Evolutionary conservation across 2,329 filamentous ascomycete species (phyloP).

Genomic region (Talaromyces piceae): DNA sequence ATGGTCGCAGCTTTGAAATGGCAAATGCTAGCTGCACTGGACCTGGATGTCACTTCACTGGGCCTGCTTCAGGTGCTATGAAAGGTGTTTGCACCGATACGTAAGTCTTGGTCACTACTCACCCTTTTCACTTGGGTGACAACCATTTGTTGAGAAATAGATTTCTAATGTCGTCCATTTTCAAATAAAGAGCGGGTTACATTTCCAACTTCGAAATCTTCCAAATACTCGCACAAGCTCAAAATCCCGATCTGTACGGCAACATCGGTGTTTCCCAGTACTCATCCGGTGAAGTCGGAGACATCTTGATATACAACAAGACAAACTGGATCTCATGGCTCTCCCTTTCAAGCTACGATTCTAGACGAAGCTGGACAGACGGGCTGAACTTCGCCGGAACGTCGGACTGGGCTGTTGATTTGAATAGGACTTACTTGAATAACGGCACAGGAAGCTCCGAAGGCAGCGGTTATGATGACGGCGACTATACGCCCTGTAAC

Average conservation of each 20-base stretch:
- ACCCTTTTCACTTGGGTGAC: not conserved
- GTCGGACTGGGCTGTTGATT: not conserved
- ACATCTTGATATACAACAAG: not conserved
- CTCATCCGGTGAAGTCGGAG: not conserved
- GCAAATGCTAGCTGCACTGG: not conserved
- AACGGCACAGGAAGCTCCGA: not conserved
- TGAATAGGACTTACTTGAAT: not conserved
- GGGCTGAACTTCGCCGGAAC: not conserved
- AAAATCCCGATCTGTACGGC: not conserved
- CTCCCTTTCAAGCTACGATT: not conserved
- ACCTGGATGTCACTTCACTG: not conserved
- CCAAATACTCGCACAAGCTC: not conserved
- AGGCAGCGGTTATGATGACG: not conserved
- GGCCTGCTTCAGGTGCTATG: not conserved
- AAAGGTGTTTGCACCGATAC: not conserved
- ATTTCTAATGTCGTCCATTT: not conserved
- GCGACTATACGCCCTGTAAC: not conserved
- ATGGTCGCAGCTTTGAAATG: constrained; percentile 2
- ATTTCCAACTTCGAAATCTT: not conserved
- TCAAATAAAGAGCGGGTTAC: not conserved
- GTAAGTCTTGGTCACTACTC: not conserved
- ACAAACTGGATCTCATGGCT: not conserved
- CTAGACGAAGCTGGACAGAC: not conserved
- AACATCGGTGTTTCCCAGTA: not conserved
- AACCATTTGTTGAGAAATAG: not conserved